Percentiles rank a stretch among this genome's conserved stretches.
Evolutionary conservation across 2,329 filamentous ascomycete genomes (phyloP).

Genomic region (Leptographium galeiforme): DNA sequence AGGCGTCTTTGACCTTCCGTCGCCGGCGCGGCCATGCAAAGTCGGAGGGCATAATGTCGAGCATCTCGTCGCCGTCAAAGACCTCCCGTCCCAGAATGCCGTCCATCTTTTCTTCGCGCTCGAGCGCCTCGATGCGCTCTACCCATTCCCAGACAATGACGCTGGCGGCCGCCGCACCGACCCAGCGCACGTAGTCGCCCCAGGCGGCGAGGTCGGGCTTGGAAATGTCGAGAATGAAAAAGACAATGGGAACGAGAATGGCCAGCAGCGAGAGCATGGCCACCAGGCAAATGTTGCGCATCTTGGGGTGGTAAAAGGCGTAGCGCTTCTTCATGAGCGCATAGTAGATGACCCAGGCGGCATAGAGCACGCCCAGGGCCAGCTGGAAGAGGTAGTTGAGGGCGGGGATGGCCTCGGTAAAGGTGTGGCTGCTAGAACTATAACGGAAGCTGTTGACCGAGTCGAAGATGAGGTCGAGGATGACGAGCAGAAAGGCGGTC

Average conservation of each 20-base stretch:
- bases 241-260: conserved; percentile 80
- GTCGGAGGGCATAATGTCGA: conserved; percentile 47
- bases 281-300: conserved; percentile 78
- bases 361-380: conserved; percentile 74
- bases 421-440: conserved; percentile 42
- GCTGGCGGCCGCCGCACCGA: conserved; percentile 85
- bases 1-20: conserved; percentile 19
- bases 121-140: conserved; percentile 80
- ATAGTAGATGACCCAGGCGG: conserved; percentile 90
- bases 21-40: conserved; percentile 30
- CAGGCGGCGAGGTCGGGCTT: conserved; percentile 77
- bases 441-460: conserved; percentile 75
- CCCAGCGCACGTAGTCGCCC: conserved; percentile 94
- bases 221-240: conserved; percentile 83
- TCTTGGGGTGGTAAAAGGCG: conserved; percentile 78
- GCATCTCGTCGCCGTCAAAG: conserved; percentile 88
- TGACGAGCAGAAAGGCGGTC: conserved; percentile 89
- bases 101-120: conserved; percentile 87
- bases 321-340: conserved; percentile 83
- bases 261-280: conserved; percentile 65
- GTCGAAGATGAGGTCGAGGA: conserved; percentile 80
- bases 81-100: conserved; percentile 83
- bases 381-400: conserved; percentile 85
- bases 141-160: conserved; percentile 99
- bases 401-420: conserved; percentile 81